Evolutionary conservation across 192 early-diverging fungal genomes (phyloP).

Genomic region (Cetraspora pellucida): DNA sequence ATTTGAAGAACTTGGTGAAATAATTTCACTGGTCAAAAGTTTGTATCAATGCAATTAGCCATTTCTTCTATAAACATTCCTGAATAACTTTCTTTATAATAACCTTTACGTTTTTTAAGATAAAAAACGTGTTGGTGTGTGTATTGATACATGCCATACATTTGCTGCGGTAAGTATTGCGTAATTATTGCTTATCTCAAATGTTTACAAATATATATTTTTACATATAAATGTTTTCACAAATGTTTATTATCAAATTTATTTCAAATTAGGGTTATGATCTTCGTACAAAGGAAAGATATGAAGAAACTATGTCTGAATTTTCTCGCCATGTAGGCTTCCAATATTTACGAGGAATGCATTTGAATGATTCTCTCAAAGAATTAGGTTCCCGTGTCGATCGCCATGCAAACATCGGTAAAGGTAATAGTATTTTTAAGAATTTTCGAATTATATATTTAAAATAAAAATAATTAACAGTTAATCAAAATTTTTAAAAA

Average conservation of each 20-base stretch:
- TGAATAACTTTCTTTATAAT: background rate
- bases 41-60: background rate
- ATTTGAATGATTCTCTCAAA: conserved; percentile 57
- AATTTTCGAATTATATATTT: too few relatives aligned
- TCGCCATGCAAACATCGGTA: conserved; percentile 57
- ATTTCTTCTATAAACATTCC: background rate
- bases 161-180: conserved; percentile 47
- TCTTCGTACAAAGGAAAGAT: conserved; percentile 49
- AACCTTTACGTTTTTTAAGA: conserved; percentile 29
- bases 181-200: background rate
- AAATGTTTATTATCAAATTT: background rate
- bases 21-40: conserved; percentile 46
- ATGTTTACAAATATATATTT: background rate
- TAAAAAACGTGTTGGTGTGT: conserved; percentile 58
- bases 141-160: conserved; percentile 62
- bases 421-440: conserved; percentile 31
- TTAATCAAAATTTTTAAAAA: too few relatives aligned
- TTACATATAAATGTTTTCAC: background rate
- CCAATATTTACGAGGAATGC: conserved; percentile 53
- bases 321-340: conserved; percentile 51
- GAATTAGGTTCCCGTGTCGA: conserved; percentile 49
- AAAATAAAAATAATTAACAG: too few relatives aligned
- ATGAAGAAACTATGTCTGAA: conserved; percentile 45
- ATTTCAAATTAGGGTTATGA: conserved; percentile 51
- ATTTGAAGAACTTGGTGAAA: conserved; percentile 51